Evolutionary conservation across 768 basidiomycete genomes (phyloP), one percentile per base, ranked within the genome.

Genomic region (Kwoniella sp.): DNA sequence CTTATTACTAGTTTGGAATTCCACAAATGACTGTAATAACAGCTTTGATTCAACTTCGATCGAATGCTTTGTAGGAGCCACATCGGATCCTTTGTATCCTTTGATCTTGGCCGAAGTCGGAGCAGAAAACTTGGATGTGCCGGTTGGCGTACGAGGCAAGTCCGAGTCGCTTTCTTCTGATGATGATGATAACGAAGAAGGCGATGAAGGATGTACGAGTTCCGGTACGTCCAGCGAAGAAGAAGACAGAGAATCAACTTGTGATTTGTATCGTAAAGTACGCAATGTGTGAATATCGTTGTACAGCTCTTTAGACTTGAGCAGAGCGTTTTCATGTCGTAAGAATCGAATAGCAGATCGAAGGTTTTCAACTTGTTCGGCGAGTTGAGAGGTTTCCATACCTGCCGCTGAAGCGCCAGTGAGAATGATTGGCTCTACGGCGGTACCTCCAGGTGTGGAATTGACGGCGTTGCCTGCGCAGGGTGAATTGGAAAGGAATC

Each of bases 361-460:
- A n/a, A 97, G 85, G 15, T 89, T 90, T 50, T 95, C 90, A 74
- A 97, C 88, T 89, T 94, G 92, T 77, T 97, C 92, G 44, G 92
- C 79, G 12, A 96, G 84, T 77, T 93, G 87, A 0, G 91, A 88
- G 0, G 91, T 91, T 73, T 96, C 95, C 40, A 94, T 73, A 68
- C 85, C 94, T 13, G 88, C 88, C 15, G 51, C 24, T 24, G n/a
- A 26, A 60, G 40, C 26, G 72, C 94, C 92, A 24, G 88, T 83
- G 65, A 53, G 1, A 0, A 86, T 83, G 4, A 86, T 81, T 62
- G 82, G 85, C 64, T 92, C 90, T 12, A 83, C 77, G 64, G 89
- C 88, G 0, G 79, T 80, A 15, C 58, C 58, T 40, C 58, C 58
- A 25, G 58, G 58, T 26, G 50, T 60, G 1, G 37, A 52, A 25